phyloP scores from a whole-genome alignment of 176 grass and related monocot species.

The Carex cristatella region DNA sequence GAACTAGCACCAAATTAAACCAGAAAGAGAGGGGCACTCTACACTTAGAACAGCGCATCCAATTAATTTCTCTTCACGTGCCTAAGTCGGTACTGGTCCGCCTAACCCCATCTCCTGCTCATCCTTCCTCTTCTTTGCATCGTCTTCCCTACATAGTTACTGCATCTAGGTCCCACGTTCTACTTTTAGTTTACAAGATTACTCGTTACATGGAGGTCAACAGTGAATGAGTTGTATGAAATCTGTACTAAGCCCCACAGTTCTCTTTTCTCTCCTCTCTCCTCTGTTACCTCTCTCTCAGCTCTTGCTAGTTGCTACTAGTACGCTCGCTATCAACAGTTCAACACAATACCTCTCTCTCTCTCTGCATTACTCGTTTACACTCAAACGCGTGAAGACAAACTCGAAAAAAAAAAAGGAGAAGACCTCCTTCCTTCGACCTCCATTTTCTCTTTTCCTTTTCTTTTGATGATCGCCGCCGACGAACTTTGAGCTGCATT shows the following conservation, averaged over 20 bases:
- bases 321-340: background rate
- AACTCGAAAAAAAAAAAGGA: background rate
- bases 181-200: background rate
- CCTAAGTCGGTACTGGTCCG: conserved; percentile 6
- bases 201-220: background rate
- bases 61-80: conserved; percentile 74
- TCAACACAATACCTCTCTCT: conserved; percentile 6
- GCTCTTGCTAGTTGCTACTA: background rate
- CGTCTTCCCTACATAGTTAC: background rate
- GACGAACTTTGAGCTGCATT: background rate
- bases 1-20: background rate
- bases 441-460: background rate
- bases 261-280: background rate
- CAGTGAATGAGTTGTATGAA: background rate
- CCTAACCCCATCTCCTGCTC: background rate
- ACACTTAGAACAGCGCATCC: conserved; percentile 29
- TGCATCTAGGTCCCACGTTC: background rate
- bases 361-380: background rate
- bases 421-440: background rate
- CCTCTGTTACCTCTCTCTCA: background rate
- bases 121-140: background rate
- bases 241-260: background rate
- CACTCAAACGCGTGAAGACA: background rate
- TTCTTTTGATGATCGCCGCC: background rate
- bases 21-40: background rate